phyloP scores from a whole-genome alignment of 495 filamentous ascomycete genomes.

The Penicillium odoratum region DNA sequence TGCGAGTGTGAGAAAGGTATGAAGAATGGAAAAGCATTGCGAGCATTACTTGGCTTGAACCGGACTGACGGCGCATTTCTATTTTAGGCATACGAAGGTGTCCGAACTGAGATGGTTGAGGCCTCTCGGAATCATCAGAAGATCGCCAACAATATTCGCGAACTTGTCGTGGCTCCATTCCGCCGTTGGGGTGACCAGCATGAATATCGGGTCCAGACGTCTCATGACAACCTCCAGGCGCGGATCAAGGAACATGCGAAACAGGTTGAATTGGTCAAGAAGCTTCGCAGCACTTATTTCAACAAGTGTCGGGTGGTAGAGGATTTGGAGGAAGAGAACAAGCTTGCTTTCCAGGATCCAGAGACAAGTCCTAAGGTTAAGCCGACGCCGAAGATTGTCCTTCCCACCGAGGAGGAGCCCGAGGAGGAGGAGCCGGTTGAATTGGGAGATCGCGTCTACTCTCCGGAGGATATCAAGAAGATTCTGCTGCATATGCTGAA shows the following conservation, averaged over 20 bases:
- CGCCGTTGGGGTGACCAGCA: conserved; percentile 94
- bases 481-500: conserved; percentile 84
- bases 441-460: conserved; percentile 83
- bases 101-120: conserved; percentile 92
- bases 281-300: conserved; percentile 93
- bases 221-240: conserved; percentile 86
- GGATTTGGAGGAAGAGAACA: conserved; percentile 97
- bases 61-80: background rate
- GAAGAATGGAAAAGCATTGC: conserved; percentile 14
- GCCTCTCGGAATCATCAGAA: conserved; percentile 88
- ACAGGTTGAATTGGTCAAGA: conserved; percentile 85
- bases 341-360: conserved; percentile 91
- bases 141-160: conserved; percentile 92
- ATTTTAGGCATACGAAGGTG: conserved; percentile 86
- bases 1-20: conserved; percentile 90
- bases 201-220: conserved; percentile 83
- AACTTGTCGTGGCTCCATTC: conserved; percentile 92
- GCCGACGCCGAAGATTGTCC: conserved; percentile 59
- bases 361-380: conserved; percentile 53
- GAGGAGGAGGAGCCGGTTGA: conserved; percentile 85
- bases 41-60: background rate
- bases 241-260: conserved; percentile 91
- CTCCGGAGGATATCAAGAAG: conserved; percentile 84
- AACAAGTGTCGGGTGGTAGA: conserved; percentile 97
- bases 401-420: conserved; percentile 56